Conservation (phyloP, 2,329 filamentous ascomycete species). For the Arthrobotrys pseudoclavata region DNA sequence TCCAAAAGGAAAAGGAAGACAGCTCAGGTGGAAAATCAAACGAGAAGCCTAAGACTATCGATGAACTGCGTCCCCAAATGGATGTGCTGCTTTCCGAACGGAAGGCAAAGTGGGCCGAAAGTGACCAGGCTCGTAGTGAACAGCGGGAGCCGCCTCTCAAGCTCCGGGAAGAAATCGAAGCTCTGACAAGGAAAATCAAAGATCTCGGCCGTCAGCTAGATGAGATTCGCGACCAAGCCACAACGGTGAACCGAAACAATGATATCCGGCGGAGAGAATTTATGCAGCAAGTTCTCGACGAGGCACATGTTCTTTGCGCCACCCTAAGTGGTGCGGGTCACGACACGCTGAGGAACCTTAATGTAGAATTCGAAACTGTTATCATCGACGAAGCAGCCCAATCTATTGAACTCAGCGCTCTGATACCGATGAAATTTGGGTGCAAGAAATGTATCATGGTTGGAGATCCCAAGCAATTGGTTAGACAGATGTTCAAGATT, state of each 20-base stretch:
- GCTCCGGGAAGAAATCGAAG: constrained; percentile 82
- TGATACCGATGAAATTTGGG: constrained; percentile 97
- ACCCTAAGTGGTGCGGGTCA: constrained; percentile 96
- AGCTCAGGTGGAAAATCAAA: constrained; percentile 67
- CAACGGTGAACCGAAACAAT: constrained; percentile 82
- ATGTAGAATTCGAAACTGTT: constrained; percentile 97
- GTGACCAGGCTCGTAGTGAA: constrained; percentile 76
- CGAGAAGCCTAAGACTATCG: constrained; percentile 54
- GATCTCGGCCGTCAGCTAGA: constrained; percentile 84
- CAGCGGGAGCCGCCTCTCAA: constrained; percentile 66
- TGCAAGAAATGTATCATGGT: constrained; percentile 97
- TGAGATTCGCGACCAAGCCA: constrained; percentile 85
- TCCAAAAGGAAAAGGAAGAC: constrained; percentile 66
- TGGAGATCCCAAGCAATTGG: constrained; percentile 93
- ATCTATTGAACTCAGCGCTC: constrained; percentile 94
- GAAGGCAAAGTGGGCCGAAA: constrained; percentile 63
- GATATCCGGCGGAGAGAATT: constrained; percentile 86
- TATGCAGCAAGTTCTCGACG: constrained; percentile 91
- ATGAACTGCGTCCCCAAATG: constrained; percentile 71
- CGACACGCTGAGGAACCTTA: constrained; percentile 94
- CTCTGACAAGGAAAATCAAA: constrained; percentile 79
- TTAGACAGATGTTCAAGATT: constrained; percentile 36
- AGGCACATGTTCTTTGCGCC: constrained; percentile 91
- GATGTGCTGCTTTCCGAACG: constrained; percentile 76
- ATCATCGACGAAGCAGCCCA: constrained; percentile 98